Evolutionary conservation across 768 basidiomycete genomes (phyloP).

Genomic region (Russula olivacea): DNA sequence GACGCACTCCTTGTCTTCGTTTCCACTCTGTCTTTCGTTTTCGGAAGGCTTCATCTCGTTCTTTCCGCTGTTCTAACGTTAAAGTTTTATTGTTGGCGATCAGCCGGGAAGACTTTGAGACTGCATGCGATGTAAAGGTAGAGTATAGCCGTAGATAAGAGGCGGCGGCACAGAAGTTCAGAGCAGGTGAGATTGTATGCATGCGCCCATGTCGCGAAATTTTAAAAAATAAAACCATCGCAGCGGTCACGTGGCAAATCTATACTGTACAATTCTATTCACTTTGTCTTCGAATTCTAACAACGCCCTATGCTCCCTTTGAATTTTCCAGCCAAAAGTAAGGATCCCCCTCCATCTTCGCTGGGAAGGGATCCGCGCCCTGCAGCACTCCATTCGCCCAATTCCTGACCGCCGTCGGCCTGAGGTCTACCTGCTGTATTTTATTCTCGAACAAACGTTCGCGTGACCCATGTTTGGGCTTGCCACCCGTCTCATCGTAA

Average conservation of each 20-base stretch:
- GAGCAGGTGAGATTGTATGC: background rate
- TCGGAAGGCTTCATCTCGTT: slow-evolving; percentile 31
- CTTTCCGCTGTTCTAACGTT: background rate
- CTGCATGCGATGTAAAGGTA: background rate
- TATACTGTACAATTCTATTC: background rate
- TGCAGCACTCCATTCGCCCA: background rate
- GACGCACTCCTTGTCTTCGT: slow-evolving; percentile 58
- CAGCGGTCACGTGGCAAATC: background rate
- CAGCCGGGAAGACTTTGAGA: background rate
- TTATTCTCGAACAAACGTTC: slow-evolving; percentile 7
- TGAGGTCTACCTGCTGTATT: background rate
- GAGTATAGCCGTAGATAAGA: slow-evolving; percentile 11
- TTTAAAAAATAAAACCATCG: background rate
- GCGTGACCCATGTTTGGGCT: background rate
- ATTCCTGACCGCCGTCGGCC: background rate
- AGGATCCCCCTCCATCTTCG: background rate
- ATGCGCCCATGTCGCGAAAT: background rate
- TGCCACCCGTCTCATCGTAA: background rate
- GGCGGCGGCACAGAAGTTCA: background rate
- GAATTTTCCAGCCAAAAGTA: background rate
- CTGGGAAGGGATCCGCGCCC: background rate
- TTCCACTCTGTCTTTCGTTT: slow-evolving; percentile 69
- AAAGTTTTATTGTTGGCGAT: background rate
- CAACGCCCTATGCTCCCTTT: background rate
- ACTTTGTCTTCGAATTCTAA: background rate